phyloP scores from a whole-genome alignment of 805 yeast genomes.

The Isabelozyma gotoi region DNA sequence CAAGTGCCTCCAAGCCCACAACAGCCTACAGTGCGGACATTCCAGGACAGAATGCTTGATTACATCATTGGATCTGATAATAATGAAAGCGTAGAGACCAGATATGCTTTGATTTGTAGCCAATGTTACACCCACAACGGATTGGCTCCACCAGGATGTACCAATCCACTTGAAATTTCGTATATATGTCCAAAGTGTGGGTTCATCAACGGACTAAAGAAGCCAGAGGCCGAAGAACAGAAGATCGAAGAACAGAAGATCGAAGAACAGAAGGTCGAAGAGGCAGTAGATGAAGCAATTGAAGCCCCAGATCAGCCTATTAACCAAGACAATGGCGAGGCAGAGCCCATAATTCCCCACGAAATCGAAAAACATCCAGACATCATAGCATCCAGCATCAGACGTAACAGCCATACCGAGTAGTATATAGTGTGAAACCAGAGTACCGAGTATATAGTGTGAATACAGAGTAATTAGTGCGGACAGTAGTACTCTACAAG shows the following conservation, averaged over 20 bases:
- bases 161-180: slow-evolving; percentile 46
- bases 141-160: slow-evolving; percentile 69
- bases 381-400: neutral
- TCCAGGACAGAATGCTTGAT: slow-evolving; percentile 40
- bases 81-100: slow-evolving; percentile 57
- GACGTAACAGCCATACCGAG: neutral
- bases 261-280: neutral
- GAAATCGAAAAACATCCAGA: neutral
- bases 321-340: neutral
- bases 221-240: neutral
- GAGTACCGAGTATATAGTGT: neutral
- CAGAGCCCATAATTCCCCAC: neutral
- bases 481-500: too few relatives aligned
- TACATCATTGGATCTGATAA: slow-evolving; percentile 51
- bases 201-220: slow-evolving; percentile 27
- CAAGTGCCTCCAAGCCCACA: neutral
- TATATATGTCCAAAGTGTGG: slow-evolving; percentile 73
- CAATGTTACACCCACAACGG: slow-evolving; percentile 76
- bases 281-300: neutral
- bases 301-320: neutral
- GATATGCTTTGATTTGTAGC: slow-evolving; percentile 72
- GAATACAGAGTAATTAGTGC: neutral
- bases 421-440: neutral
- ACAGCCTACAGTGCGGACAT: slow-evolving; percentile 11
- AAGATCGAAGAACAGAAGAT: neutral